These are phyloP conservation scores for Emiliania huxleyi DNA, from an alignment of 78 protist genomes.

Conservation along the genomic window DNA sequence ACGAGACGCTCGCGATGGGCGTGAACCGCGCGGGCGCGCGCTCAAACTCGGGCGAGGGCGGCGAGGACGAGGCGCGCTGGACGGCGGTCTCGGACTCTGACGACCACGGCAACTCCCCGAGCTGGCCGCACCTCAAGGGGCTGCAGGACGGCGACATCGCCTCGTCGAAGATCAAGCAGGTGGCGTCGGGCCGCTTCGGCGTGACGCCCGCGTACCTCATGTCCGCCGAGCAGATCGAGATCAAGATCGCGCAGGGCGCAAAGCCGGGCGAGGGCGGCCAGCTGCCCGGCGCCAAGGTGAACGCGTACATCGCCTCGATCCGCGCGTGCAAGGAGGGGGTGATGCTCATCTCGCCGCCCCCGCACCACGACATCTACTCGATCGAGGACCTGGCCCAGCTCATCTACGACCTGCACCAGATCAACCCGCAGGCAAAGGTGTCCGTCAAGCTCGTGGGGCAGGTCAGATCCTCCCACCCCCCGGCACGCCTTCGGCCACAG, in stretches of 20 bases:
- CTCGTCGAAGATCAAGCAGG: slow-evolving; percentile 80
- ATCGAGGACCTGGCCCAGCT: slow-evolving; percentile 87
- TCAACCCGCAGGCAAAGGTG: slow-evolving; percentile 75
- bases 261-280: slow-evolving; percentile 92
- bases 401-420: slow-evolving; percentile 76
- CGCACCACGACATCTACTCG: slow-evolving; percentile 94
- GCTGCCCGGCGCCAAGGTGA: slow-evolving; percentile 77
- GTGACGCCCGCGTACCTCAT: slow-evolving; percentile 79
- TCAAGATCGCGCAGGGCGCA: slow-evolving; percentile 93
- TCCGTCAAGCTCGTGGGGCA: slow-evolving; percentile 81
- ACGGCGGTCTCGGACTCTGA: neutral
- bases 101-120: slow-evolving; percentile 34
- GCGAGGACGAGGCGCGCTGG: slow-evolving; percentile 74
- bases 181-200: slow-evolving; percentile 93
- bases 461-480: too few species aligned
- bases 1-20: slow-evolving; percentile 76
- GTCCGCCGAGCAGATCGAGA: slow-evolving; percentile 80
- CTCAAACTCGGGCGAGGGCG: slow-evolving; percentile 91
- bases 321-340: slow-evolving; percentile 83
- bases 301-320: slow-evolving; percentile 62
- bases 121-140: slow-evolving; percentile 36
- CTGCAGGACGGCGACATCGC: slow-evolving; percentile 44
- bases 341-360: slow-evolving; percentile 89
- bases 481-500: too few species aligned
- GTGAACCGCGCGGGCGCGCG: slow-evolving; percentile 79